These are phyloP conservation scores for Rozella allomycis DNA, from an alignment of 371 early-diverging fungal genomes.

Conservation along the genomic window DNA sequence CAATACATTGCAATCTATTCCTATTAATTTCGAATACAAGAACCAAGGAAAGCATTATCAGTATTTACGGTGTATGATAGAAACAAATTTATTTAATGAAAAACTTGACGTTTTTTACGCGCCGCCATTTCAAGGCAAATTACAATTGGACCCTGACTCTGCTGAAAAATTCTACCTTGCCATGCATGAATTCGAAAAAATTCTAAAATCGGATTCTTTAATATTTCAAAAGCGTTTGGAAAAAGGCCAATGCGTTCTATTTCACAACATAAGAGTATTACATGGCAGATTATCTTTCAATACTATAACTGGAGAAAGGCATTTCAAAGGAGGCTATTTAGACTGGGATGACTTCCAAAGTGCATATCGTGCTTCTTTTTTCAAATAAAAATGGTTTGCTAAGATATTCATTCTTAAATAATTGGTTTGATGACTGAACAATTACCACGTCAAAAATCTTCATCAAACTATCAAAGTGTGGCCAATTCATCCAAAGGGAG, in stretches of 20 bases:
- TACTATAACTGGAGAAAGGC: slow-evolving; percentile 39
- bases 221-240: slow-evolving; percentile 39
- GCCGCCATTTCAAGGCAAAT: slow-evolving; percentile 73
- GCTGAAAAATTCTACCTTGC: slow-evolving; percentile 43
- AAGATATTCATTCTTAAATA: too few relatives aligned
- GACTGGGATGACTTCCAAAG: slow-evolving; percentile 52
- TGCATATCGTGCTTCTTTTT: too few relatives aligned
- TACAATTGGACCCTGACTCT: slow-evolving; percentile 21
- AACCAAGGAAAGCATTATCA: slow-evolving; percentile 55
- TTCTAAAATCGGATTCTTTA: slow-evolving; percentile 31
- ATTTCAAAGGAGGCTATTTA: slow-evolving; percentile 57
- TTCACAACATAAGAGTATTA: slow-evolving; percentile 58
- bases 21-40: slow-evolving; percentile 58
- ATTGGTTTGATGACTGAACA: too few relatives aligned
- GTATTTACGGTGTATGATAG: slow-evolving; percentile 12
- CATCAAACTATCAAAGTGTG: too few relatives aligned
- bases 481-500: too few relatives aligned
- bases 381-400: too few relatives aligned
- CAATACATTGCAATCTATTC: slow-evolving; percentile 26
- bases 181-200: slow-evolving; percentile 35
- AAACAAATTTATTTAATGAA: slow-evolving; percentile 11
- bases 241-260: slow-evolving; percentile 50
- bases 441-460: too few relatives aligned
- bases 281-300: slow-evolving; percentile 65
- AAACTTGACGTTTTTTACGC: slow-evolving; percentile 49